Conservation (phyloP, 768 basidiomycete genomes). For the Thelephora ganbajun region DNA sequence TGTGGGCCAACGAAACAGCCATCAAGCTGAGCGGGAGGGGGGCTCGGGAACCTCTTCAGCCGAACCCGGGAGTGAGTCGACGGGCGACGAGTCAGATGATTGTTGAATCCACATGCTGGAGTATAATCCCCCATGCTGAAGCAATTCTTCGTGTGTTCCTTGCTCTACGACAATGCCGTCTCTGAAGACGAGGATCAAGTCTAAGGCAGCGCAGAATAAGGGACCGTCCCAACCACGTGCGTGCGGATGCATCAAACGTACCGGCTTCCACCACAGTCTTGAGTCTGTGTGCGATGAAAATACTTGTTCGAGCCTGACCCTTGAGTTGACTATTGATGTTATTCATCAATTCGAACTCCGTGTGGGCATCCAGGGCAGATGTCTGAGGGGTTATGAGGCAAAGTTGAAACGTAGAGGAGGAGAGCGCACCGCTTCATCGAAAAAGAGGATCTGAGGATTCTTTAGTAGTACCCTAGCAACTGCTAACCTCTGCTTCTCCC, state of each 20-base stretch:
- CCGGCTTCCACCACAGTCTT: conserved; percentile 87
- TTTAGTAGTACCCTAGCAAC: conserved; percentile 88
- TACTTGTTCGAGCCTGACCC: conserved; percentile 74
- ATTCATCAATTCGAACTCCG: conserved; percentile 88
- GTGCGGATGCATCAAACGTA: conserved; percentile 12
- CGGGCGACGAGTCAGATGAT: conserved; percentile 18
- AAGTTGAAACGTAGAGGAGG: not conserved
- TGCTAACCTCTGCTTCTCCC: conserved; percentile 94
- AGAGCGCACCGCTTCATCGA: conserved; percentile 84
- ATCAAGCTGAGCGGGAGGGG: too few species aligned
- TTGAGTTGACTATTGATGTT: conserved; percentile 76
- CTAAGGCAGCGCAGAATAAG: conserved; percentile 21
- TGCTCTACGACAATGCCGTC: conserved; percentile 88
- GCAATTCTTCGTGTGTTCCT: conserved; percentile 82
- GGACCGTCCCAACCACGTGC: not conserved
- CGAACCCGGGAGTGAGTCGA: too few species aligned
- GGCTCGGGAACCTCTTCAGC: too few species aligned
- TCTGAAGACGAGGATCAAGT: conserved; percentile 85
- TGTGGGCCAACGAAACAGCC: too few species aligned
- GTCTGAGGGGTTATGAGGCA: conserved; percentile 37
- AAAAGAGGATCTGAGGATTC: conserved; percentile 92
- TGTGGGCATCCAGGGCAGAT: conserved; percentile 88
- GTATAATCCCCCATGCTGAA: conserved; percentile 60
- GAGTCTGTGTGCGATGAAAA: conserved; percentile 92
- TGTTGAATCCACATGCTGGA: conserved; percentile 76